These are phyloP conservation scores for Penicillium manginii DNA, from an alignment of 495 filamentous ascomycete genomes.

Conservation along the genomic window DNA sequence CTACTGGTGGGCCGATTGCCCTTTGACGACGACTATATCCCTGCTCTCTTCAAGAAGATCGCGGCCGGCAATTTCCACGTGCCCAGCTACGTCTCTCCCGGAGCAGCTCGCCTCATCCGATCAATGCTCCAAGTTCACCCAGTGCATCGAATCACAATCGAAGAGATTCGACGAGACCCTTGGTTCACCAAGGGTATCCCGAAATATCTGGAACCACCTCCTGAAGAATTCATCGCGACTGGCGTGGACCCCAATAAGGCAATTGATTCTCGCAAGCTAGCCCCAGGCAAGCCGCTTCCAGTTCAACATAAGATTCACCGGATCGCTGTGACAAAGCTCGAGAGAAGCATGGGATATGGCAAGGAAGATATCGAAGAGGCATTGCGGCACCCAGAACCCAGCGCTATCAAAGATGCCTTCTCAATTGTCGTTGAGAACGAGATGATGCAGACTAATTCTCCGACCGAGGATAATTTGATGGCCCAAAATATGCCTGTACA, in stretches of 20 bases:
- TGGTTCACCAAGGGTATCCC: constrained; percentile 92
- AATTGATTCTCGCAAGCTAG: constrained; percentile 78
- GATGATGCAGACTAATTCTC: constrained; percentile 87
- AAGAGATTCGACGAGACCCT: constrained; percentile 89
- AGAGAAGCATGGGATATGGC: constrained; percentile 96
- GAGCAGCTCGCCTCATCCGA: constrained; percentile 83
- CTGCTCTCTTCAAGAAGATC: constrained; percentile 84
- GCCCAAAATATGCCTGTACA: constrained; percentile 31
- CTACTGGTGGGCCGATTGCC: constrained; percentile 88
- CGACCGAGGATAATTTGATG: constrained; percentile 47
- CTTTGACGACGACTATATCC: constrained; percentile 97
- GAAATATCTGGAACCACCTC: constrained; percentile 82
- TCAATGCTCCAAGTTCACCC: constrained; percentile 96
- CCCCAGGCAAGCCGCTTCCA: constrained; percentile 72
- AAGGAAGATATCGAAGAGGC: constrained; percentile 95
- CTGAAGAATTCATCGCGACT: constrained; percentile 89
- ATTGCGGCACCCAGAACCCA: constrained; percentile 86
- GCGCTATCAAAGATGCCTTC: constrained; percentile 98
- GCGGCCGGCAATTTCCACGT: constrained; percentile 87
- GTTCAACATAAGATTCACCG: constrained; percentile 89
- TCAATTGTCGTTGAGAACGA: constrained; percentile 97
- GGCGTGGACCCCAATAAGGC: constrained; percentile 90
- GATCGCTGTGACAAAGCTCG: constrained; percentile 89
- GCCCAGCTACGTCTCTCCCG: constrained; percentile 82
- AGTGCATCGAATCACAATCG: constrained; percentile 88